Conservation (phyloP, 1,284 basidiomycete species). For the Puccinia sorghi region DNA sequence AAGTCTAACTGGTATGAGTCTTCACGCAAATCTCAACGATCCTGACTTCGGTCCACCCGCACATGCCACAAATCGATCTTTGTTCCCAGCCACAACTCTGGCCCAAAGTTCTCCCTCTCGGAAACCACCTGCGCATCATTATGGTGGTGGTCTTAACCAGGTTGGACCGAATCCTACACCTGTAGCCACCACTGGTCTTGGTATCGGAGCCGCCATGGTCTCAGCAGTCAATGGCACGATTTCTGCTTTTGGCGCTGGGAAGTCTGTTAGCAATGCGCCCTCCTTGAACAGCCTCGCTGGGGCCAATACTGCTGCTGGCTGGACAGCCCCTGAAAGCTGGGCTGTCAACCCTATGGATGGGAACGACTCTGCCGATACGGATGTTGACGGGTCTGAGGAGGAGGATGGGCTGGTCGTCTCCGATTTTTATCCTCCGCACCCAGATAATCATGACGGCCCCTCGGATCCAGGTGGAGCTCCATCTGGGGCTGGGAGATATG, state of each 20-base stretch:
- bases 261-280: background rate
- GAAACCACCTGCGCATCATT: constrained; percentile 11
- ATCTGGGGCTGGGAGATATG: constrained; percentile 49
- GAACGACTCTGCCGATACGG: constrained; percentile 21
- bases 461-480: constrained; percentile 31
- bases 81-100: background rate
- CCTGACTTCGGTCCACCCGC: background rate
- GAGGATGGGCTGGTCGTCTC: constrained; percentile 40
- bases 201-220: background rate
- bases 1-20: background rate
- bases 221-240: background rate
- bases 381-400: constrained; percentile 36
- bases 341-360: constrained; percentile 49
- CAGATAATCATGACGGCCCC: constrained; percentile 57
- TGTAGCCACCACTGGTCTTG: constrained; percentile 2
- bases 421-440: constrained; percentile 69
- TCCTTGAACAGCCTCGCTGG: background rate
- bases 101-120: constrained; percentile 14
- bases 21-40: constrained; percentile 7
- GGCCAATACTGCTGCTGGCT: constrained; percentile 12
- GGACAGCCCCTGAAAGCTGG: constrained; percentile 50
- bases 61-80: background rate
- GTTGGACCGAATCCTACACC: constrained; percentile 9
- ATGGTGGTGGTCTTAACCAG: background rate
- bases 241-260: background rate